Evolutionary conservation across 495 filamentous ascomycete genomes (phyloP).

Genomic region (Hypomontagnella submonticulosa): DNA sequence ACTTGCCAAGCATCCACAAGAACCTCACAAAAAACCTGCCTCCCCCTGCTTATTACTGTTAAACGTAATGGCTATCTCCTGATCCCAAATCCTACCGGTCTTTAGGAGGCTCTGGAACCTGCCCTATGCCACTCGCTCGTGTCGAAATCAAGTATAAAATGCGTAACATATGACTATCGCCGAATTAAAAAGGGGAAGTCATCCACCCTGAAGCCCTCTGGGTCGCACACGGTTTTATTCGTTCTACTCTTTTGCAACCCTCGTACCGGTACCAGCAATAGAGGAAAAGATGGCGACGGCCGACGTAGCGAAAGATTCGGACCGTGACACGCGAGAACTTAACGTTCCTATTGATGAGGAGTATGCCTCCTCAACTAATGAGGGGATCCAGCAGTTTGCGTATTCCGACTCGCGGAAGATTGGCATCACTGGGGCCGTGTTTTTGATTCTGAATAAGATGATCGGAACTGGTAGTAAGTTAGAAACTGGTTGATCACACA

Average conservation of each 20-base stretch:
- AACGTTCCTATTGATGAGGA: slow-evolving; percentile 28
- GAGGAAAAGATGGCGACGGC: slow-evolving; percentile 26
- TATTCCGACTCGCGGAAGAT: slow-evolving; percentile 60
- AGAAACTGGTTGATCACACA: slow-evolving; percentile 4
- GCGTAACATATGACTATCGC: slow-evolving; percentile 18
- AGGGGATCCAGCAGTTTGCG: slow-evolving; percentile 55
- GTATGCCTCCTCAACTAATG: slow-evolving; percentile 37
- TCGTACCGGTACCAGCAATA: background rate
- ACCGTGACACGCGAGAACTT: slow-evolving; percentile 32
- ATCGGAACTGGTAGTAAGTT: slow-evolving; percentile 64
- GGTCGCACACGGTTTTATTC: slow-evolving; percentile 1
- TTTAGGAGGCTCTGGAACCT: slow-evolving; percentile 25
- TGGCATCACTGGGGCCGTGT: slow-evolving; percentile 63
- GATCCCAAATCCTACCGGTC: slow-evolving; percentile 21
- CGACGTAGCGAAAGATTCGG: slow-evolving; percentile 31
- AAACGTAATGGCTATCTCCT: slow-evolving; percentile 33
- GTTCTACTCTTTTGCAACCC: background rate
- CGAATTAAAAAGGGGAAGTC: slow-evolving; percentile 18
- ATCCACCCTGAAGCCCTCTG: background rate
- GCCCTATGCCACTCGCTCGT: slow-evolving; percentile 9
- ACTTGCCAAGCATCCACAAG: slow-evolving; percentile 43
- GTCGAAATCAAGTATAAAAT: slow-evolving; percentile 19
- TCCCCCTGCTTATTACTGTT: slow-evolving; percentile 22
- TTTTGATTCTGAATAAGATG: slow-evolving; percentile 69
- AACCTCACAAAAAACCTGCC: slow-evolving; percentile 20